A percentile compares a stretch with the other conserved stretches of the same genome.
Evolutionary conservation across 495 filamentous ascomycete species (phyloP).

Genomic region (Podospora fimiseda): DNA sequence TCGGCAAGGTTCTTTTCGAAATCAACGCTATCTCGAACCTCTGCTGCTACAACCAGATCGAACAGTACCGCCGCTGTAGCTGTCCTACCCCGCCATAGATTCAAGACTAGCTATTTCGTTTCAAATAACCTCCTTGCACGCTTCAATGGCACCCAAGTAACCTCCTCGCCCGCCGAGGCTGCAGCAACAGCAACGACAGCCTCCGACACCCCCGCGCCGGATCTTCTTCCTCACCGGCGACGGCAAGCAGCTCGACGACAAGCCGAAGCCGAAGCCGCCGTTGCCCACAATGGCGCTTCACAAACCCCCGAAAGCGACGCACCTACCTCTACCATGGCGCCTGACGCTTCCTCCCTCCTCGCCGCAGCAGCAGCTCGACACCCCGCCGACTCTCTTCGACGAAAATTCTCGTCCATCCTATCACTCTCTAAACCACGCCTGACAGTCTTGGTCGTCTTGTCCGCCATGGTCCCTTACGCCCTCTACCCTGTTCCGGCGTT

Average conservation of each 20-base stretch:
- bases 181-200: background rate
- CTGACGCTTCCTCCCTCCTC: constrained; percentile 76
- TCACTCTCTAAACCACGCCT: constrained; percentile 92
- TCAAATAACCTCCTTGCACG: constrained; percentile 33
- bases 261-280: background rate
- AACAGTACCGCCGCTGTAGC: constrained; percentile 1
- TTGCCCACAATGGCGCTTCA: constrained; percentile 7
- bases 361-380: constrained; percentile 66
- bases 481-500: constrained; percentile 82
- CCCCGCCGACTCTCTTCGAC: constrained; percentile 61
- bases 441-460: constrained; percentile 83
- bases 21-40: constrained; percentile 15
- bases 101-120: constrained; percentile 36
- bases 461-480: constrained; percentile 85
- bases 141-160: constrained; percentile 17
- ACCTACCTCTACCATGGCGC: constrained; percentile 47
- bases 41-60: constrained; percentile 9
- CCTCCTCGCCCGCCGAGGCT: constrained; percentile 9
- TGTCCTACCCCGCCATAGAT: constrained; percentile 16
- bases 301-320: constrained; percentile 12
- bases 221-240: constrained; percentile 37
- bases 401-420: constrained; percentile 75
- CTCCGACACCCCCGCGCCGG: constrained; percentile 5
- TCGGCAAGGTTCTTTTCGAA: constrained; percentile 20
- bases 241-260: constrained; percentile 28